Conservation (phyloP, 176 grass and related monocot species). For the Ananas comosus region DNA sequence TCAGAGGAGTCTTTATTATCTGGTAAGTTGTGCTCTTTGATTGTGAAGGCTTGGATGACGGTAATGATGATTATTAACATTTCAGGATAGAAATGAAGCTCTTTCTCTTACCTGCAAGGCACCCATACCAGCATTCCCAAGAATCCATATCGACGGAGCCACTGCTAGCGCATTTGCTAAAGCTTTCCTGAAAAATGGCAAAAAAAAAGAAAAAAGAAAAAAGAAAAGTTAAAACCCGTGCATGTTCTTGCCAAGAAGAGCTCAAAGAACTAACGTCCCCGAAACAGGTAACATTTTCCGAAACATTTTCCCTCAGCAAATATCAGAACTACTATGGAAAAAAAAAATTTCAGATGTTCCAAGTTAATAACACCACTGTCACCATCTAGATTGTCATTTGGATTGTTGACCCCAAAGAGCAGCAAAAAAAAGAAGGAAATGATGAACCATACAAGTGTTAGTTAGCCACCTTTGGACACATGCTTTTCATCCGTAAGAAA, state of each 20-base stretch:
- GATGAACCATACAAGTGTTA: neutral
- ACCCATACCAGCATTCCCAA: constrained; percentile 95
- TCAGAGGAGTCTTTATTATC: neutral
- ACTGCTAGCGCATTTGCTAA: constrained; percentile 87
- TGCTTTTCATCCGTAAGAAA: no score
- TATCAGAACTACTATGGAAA: neutral
- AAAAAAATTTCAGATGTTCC: neutral
- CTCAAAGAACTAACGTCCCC: no score
- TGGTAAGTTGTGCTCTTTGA: neutral
- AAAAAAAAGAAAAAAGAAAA: constrained; percentile 5
- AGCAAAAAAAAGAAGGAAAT: neutral
- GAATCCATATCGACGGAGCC: constrained; percentile 96
- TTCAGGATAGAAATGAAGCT: constrained; percentile 3
- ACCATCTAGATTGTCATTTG: neutral
- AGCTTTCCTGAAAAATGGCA: constrained; percentile 72
- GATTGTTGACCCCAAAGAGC: no score
- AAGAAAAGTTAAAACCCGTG: neutral
- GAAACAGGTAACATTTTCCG: neutral
- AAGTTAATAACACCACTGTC: neutral
- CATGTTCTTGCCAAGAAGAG: neutral
- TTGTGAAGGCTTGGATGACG: neutral
- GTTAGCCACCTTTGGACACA: no score
- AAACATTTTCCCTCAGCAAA: neutral
- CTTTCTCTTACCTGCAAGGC: constrained; percentile 63
- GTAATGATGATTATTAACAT: neutral